phyloP scores from a whole-genome alignment of 2,329 filamentous ascomycete genomes.

The Rugonectria rugulosa region DNA sequence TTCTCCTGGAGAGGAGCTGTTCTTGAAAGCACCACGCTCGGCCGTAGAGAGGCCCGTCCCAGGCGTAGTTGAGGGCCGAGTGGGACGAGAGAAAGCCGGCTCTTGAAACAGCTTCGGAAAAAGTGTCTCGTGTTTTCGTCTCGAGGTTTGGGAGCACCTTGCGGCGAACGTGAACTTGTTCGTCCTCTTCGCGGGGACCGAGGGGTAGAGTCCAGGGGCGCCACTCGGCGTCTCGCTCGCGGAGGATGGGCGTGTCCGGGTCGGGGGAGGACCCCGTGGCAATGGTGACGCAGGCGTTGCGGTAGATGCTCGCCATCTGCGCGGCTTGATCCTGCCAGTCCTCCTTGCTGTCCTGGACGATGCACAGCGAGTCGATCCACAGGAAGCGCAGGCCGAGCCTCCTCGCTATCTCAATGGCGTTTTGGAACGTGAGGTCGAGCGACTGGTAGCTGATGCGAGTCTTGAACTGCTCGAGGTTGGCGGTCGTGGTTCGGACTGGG shows the following conservation, averaged over 20 bases:
- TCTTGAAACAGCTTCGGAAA: not conserved
- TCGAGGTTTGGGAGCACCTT: not conserved
- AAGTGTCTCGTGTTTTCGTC: not conserved
- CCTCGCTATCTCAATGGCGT: conserved; percentile 4
- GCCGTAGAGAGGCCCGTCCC: conserved; percentile 7
- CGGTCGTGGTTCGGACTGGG: conserved; percentile 1
- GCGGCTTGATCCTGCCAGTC: conserved; percentile 11
- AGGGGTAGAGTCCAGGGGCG: not conserved
- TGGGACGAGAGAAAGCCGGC: not conserved
- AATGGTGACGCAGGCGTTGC: not conserved
- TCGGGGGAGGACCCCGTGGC: conserved; percentile 1
- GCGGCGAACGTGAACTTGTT: not conserved
- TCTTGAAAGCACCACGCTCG: conserved; percentile 15
- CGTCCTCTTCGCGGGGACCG: not conserved
- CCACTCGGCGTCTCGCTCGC: not conserved
- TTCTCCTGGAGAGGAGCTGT: not conserved
- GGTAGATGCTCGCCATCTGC: conserved; percentile 13
- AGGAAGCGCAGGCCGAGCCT: conserved; percentile 1
- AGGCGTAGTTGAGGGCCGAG: not conserved
- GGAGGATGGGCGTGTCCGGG: not conserved
- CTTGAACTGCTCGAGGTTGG: not conserved
- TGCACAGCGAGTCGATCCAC: conserved; percentile 14
- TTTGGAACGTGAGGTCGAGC: conserved; percentile 3
- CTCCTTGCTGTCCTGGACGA: conserved; percentile 4
- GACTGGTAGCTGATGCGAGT: not conserved